A percentile compares a stretch with the other conserved stretches of the same genome.
These are phyloP conservation scores for Populus hybrid DNA, from an alignment of 441 rosid species.

Conservation along the genomic window DNA sequence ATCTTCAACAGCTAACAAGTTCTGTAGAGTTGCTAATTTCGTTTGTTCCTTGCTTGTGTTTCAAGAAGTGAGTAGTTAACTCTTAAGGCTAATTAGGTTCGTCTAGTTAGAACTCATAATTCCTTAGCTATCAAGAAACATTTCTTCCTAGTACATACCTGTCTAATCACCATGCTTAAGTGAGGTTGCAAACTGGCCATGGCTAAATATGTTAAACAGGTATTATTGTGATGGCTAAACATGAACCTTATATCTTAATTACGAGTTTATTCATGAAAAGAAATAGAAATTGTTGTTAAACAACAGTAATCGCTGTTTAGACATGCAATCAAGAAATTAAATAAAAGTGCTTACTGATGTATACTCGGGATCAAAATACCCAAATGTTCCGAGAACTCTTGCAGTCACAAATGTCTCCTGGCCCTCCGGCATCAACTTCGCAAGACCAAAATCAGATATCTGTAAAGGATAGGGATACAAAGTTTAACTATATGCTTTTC, in stretches of 20 bases:
- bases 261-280: conserved; percentile 2
- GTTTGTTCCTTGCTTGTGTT: too few species aligned
- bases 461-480: conserved; percentile 21
- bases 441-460: conserved; percentile 96
- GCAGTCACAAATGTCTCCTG: conserved; percentile 78
- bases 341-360: conserved; percentile 56
- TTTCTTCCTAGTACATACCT: too few species aligned
- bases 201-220: too few species aligned
- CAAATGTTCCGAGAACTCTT: conserved; percentile 90
- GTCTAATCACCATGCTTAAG: too few species aligned
- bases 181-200: too few species aligned
- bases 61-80: too few species aligned
- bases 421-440: conserved; percentile 95
- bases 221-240: too few species aligned
- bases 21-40: too few species aligned
- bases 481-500: conserved; percentile 17
- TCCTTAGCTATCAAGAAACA: too few species aligned
- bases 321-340: conserved; percentile 1
- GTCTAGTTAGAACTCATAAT: too few species aligned
- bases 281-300: conserved; percentile 4
- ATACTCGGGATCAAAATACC: conserved; percentile 94
- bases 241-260: too few species aligned
- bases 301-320: neutral
- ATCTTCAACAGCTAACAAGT: too few species aligned
- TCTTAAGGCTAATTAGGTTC: neutral